These are phyloP conservation scores for Rhynchosporium secalis DNA, from an alignment of 2,329 filamentous ascomycete genomes.

Conservation along the genomic window DNA sequence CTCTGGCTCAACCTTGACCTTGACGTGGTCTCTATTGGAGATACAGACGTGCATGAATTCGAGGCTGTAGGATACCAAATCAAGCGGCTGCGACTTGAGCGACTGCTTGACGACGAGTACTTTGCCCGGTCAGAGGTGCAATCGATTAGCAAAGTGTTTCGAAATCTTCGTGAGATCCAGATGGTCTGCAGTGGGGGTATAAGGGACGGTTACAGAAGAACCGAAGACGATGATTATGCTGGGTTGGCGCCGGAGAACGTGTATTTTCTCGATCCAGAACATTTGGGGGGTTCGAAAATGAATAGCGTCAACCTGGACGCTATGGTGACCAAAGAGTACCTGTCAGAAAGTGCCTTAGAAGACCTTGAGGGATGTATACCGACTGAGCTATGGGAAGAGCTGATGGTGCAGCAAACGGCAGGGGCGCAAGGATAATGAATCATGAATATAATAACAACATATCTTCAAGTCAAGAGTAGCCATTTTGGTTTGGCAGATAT, in stretches of 20 bases:
- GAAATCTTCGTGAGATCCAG: conserved; percentile 8
- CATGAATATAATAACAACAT: conserved; percentile 8
- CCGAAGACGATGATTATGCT: conserved; percentile 7
- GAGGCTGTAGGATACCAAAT: conserved; percentile 9
- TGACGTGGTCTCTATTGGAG: conserved; percentile 4
- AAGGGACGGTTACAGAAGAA: conserved; percentile 10
- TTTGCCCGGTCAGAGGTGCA: conserved; percentile 7
- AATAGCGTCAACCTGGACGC: conserved; percentile 2
- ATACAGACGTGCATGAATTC: conserved; percentile 7
- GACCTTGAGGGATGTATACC: conserved; percentile 11
- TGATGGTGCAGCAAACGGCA: conserved; percentile 8
- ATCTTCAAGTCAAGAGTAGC: conserved; percentile 9
- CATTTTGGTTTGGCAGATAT: conserved; percentile 7
- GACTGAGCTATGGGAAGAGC: conserved; percentile 5
- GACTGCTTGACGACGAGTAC: conserved; percentile 9
- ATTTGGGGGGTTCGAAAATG: conserved; percentile 8
- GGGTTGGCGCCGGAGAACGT: conserved; percentile 6
- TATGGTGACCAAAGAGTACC: conserved; percentile 8
- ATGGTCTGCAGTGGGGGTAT: conserved; percentile 6
- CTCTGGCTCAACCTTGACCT: conserved; percentile 8
- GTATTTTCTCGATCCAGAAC: conserved; percentile 11
- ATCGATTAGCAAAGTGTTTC: conserved; percentile 9
- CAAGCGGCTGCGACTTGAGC: conserved; percentile 8
- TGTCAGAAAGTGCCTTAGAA: conserved; percentile 6
- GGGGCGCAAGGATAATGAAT: conserved; percentile 5